A percentile compares a stretch with the other conserved stretches of the same genome.
These are phyloP conservation scores for Glycine latifolia DNA, from an alignment of 306 rosid genomes.

Conservation along the genomic window DNA sequence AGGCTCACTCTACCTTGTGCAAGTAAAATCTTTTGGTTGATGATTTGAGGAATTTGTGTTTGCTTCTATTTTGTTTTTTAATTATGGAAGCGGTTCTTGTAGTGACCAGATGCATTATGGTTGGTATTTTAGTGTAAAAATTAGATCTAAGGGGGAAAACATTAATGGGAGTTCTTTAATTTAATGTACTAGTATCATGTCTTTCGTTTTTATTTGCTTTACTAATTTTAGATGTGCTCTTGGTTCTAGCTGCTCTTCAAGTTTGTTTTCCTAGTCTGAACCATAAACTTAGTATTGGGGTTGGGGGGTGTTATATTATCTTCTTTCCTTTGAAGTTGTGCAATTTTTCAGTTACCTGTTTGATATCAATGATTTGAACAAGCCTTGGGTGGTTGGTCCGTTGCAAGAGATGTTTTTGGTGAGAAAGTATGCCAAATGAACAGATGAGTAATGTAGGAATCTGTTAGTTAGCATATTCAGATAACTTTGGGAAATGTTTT, in stretches of 20 bases:
- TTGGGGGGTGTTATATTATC: neutral
- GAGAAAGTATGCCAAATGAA: slow-evolving; percentile 29
- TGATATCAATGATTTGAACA: slow-evolving; percentile 11
- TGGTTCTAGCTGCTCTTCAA: neutral
- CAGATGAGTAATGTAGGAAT: slow-evolving; percentile 16
- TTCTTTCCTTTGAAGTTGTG: slow-evolving; percentile 4
- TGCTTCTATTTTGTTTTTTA: neutral
- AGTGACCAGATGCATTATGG: neutral
- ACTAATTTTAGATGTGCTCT: slow-evolving; percentile 8
- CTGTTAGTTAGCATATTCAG: neutral
- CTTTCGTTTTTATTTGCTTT: neutral
- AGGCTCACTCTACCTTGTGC: slow-evolving; percentile 17
- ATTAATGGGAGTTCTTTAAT: slow-evolving; percentile 2
- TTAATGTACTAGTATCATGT: neutral
- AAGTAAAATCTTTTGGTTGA: slow-evolving; percentile 7
- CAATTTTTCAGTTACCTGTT: neutral
- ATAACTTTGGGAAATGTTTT: neutral
- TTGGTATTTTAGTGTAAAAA: neutral
- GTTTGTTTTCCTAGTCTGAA: slow-evolving; percentile 14
- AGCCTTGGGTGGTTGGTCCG: slow-evolving; percentile 18
- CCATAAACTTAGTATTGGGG: neutral
- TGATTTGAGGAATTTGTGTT: slow-evolving; percentile 33
- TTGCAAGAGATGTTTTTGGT: neutral
- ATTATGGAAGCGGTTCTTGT: neutral
- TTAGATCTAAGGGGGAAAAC: slow-evolving; percentile 39